These are phyloP conservation scores for Lathyrus aphaca DNA, from an alignment of 306 rosid genomes.

Conservation along the genomic window DNA sequence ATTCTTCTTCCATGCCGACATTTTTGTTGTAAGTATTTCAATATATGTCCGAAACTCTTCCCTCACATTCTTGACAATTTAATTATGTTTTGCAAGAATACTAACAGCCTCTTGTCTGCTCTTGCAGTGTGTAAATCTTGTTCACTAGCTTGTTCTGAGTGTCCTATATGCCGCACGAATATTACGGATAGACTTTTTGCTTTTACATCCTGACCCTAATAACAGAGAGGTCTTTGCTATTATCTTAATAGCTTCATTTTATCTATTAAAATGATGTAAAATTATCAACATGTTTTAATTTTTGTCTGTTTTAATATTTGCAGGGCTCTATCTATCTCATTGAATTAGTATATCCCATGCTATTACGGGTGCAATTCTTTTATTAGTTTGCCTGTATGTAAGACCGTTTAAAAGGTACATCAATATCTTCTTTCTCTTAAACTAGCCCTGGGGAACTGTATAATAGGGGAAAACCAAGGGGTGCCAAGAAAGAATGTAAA, in stretches of 20 bases:
- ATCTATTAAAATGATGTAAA: conserved; percentile 24
- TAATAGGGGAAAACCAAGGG: conserved; percentile 54
- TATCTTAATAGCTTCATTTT: neutral
- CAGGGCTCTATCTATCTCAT: conserved; percentile 59
- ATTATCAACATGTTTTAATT: neutral
- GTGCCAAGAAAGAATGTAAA: conserved; percentile 46
- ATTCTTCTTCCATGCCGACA: conserved; percentile 98
- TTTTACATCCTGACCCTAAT: conserved; percentile 65
- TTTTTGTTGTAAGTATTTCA: conserved; percentile 81
- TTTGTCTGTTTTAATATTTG: conserved; percentile 34
- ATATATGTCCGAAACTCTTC: conserved; percentile 6
- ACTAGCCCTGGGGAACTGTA: conserved; percentile 61
- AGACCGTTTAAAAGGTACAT: conserved; percentile 68
- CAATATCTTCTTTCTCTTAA: conserved; percentile 50
- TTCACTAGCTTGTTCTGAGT: conserved; percentile 96
- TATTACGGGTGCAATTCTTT: conserved; percentile 74
- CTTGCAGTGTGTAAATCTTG: conserved; percentile 86
- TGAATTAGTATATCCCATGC: conserved; percentile 48
- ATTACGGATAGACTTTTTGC: conserved; percentile 98
- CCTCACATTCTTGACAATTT: conserved; percentile 4
- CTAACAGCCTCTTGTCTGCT: conserved; percentile 30
- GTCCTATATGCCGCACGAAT: conserved; percentile 94
- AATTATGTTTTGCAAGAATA: conserved; percentile 18
- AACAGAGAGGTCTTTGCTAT: conserved; percentile 51
- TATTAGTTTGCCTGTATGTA: conserved; percentile 77